Evolutionary conservation across 2,329 filamentous ascomycete species (phyloP), one percentile per base, ranked within the genome.

Genomic region (Aurifilum marmelostoma): DNA sequence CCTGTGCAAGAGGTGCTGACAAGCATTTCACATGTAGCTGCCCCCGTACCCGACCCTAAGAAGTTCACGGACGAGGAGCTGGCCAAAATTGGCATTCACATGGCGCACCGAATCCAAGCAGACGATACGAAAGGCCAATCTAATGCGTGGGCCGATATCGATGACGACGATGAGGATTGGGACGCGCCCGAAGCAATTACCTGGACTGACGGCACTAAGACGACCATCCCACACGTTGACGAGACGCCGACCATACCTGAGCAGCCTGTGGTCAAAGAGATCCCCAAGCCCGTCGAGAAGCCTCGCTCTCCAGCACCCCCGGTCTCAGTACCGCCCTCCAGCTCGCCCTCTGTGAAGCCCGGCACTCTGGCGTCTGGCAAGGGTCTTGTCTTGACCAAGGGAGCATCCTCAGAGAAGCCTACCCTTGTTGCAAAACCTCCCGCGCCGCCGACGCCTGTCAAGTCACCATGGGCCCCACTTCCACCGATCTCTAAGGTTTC

Each of bases 401-500:
- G 54, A 24, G 65, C 65, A 27, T 87, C 87, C 6, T 83, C 87
- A 12, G 91, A 93, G 67, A 93, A 92, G 77, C 90, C 90, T 41
- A 90, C 90, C 0, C 80, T 93, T 5, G 90, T 93, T 56, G 86
- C 91, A 11, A 94, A 94, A 76, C 90, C 90, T 21, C 87, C 90
- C 1, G 84, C 85, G 2, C 84, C 87, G 4, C 87, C 91, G 11
- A 85, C 89, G 0, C 91, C 93, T 0, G 87, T 90, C 34, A 97
- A 97, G 77, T 97, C 94, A 4, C 95, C 95, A 4, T 98, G 95
- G 95, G 95, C 95, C 32, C 77, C 91, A 43, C 81, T 98, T 37
- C 95, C 95, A 18, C 93, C 93, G 0, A 87, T 97, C 8, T 93
- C 97, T 14, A 95, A 91, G 77, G 87, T 91, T 0, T 89, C 93